Percentiles rank a stretch among this genome's conserved stretches.
phyloP scores from a whole-genome alignment of 805 yeast species.

The Soucietia sequanensis region DNA sequence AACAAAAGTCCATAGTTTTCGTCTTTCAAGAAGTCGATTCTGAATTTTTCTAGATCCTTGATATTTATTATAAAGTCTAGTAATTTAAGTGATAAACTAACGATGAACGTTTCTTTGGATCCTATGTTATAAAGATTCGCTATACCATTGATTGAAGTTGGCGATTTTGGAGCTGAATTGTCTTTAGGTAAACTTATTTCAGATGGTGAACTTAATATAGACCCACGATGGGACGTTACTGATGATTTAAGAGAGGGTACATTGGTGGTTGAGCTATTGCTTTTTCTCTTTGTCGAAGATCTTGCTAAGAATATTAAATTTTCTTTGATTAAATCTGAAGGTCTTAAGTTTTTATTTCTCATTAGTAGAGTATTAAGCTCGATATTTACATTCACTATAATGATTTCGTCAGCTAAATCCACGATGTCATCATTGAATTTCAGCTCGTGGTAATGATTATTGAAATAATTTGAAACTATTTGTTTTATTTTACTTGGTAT shows the following conservation, averaged over 20 bases:
- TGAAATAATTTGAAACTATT: slow-evolving; percentile 2
- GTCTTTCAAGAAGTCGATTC: slow-evolving; percentile 27
- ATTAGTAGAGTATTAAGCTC: slow-evolving; percentile 35
- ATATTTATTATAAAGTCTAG: slow-evolving; percentile 18
- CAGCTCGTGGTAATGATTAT: neutral
- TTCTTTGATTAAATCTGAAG: slow-evolving; percentile 33
- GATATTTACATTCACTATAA: slow-evolving; percentile 26
- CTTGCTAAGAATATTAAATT: slow-evolving; percentile 35
- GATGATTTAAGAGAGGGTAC: neutral
- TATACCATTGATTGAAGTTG: slow-evolving; percentile 1
- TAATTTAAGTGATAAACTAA: slow-evolving; percentile 23
- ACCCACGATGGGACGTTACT: neutral
- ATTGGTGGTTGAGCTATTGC: too few species aligned
- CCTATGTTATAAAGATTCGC: slow-evolving; percentile 1
- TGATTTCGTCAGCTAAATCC: slow-evolving; percentile 8
- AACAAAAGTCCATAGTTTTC: slow-evolving; percentile 27
- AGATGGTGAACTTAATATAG: neutral
- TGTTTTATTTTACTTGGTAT: slow-evolving; percentile 22
- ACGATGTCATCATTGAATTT: slow-evolving; percentile 2
- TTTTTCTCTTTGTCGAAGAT: slow-evolving; percentile 1
- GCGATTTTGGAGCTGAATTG: neutral
- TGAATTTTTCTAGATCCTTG: slow-evolving; percentile 11
- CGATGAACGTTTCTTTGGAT: slow-evolving; percentile 32
- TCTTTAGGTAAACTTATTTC: neutral
- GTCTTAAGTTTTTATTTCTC: slow-evolving; percentile 25